Evolutionary conservation across 441 rosid species (phyloP).

Genomic region (Adansonia rubrostipa): DNA sequence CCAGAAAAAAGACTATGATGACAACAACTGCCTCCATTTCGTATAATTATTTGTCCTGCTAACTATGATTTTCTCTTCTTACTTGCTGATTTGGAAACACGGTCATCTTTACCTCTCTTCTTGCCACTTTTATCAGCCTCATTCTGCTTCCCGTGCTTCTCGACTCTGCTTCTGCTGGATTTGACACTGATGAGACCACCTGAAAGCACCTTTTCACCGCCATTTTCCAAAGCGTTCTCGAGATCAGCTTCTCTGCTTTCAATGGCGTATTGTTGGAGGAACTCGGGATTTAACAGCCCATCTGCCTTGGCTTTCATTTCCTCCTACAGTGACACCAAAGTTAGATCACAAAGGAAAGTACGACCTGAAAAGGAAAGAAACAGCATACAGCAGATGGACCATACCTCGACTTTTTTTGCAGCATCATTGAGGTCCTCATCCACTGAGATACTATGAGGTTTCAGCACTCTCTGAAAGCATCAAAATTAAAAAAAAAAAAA

Average conservation of each 20-base stretch:
- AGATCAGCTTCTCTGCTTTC: constrained; percentile 63
- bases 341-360: neutral
- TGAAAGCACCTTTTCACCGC: constrained; percentile 51
- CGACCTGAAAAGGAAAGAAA: neutral
- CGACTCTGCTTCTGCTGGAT: constrained; percentile 50
- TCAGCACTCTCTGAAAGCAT: constrained; percentile 59
- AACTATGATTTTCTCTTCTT: constrained; percentile 65
- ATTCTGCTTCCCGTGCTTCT: constrained; percentile 52
- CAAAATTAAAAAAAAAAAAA: neutral
- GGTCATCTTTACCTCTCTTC: constrained; percentile 61
- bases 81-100: constrained; percentile 50
- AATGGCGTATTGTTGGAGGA: constrained; percentile 76
- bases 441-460: constrained; percentile 78
- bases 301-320: constrained; percentile 67
- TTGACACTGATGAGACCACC: constrained; percentile 74
- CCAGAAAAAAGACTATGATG: neutral
- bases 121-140: constrained; percentile 52
- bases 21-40: neutral
- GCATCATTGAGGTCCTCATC: constrained; percentile 91
- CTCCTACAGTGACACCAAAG: constrained; percentile 46
- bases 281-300: constrained; percentile 57
- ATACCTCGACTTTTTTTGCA: constrained; percentile 90
- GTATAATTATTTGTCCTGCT: neutral
- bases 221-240: constrained; percentile 66
- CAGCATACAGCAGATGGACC: neutral